These are phyloP conservation scores for Citrus sp. DNA, from an alignment of 345 rosid species.

Conservation along the genomic window DNA sequence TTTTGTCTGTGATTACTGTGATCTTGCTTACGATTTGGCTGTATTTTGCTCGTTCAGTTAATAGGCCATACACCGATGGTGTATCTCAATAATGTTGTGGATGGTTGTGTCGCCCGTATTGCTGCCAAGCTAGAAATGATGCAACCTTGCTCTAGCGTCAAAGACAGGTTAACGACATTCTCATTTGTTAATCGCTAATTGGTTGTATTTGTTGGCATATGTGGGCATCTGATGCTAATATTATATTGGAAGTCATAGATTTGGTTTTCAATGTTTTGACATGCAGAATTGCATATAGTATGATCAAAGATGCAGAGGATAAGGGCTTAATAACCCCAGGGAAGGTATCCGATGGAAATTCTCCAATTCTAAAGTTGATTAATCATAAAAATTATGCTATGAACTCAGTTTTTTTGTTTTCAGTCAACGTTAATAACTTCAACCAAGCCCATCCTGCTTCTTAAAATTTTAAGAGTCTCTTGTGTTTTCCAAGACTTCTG, in stretches of 20 bases:
- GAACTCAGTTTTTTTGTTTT: background rate
- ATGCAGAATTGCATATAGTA: conserved; percentile 45
- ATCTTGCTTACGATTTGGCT: background rate
- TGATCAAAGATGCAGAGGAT: conserved; percentile 77
- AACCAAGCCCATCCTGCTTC: background rate
- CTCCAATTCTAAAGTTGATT: background rate
- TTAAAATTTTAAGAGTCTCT: background rate
- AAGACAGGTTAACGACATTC: conserved; percentile 39
- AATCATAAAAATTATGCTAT: background rate
- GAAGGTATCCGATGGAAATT: conserved; percentile 30
- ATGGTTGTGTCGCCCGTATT: conserved; percentile 57
- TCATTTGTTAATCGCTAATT: background rate
- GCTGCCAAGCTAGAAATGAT: conserved; percentile 70
- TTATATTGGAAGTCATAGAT: background rate
- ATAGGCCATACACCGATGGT: conserved; percentile 67
- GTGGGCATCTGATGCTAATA: background rate
- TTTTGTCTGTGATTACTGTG: background rate
- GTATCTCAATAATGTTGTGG: conserved; percentile 53
- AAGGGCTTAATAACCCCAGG: conserved; percentile 61
- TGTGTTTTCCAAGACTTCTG: background rate
- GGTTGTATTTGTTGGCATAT: background rate
- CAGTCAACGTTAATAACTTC: background rate
- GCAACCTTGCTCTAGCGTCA: conserved; percentile 51
- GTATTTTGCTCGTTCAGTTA: conserved; percentile 29
- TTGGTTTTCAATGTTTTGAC: background rate